Percentiles rank a stretch among this genome's conserved stretches.
These are phyloP conservation scores for Stropharia rugosoannulata DNA, from an alignment of 768 basidiomycete species.

Conservation along the genomic window DNA sequence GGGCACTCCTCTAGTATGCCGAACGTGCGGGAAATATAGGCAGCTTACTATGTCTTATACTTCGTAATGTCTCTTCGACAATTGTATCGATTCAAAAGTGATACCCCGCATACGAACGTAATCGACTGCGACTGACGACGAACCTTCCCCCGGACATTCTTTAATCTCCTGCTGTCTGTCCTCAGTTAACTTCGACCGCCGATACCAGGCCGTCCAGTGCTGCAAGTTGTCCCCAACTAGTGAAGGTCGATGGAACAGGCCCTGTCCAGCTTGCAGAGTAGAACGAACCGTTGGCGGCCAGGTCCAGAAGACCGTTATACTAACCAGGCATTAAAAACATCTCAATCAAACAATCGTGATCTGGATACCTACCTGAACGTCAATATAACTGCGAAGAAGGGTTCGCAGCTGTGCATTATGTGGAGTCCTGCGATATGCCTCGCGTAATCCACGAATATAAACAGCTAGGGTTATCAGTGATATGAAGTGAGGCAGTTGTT, in stretches of 20 bases:
- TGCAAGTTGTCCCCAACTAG: slow-evolving; percentile 50
- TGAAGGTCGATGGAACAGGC: slow-evolving; percentile 40
- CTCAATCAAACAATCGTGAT: not conserved
- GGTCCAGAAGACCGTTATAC: slow-evolving; percentile 51
- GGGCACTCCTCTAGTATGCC: not conserved
- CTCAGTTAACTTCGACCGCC: slow-evolving; percentile 35
- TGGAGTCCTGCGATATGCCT: slow-evolving; percentile 40
- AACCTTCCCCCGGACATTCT: not conserved
- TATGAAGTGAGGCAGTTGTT: not conserved
- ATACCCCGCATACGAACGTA: not conserved
- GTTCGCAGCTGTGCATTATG: slow-evolving; percentile 35
- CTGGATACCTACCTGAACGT: slow-evolving; percentile 42
- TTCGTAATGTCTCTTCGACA: too few species aligned
- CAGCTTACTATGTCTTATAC: too few species aligned
- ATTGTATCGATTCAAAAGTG: too few species aligned
- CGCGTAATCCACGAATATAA: slow-evolving; percentile 46
- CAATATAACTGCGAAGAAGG: slow-evolving; percentile 46
- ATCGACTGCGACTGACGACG: too few species aligned
- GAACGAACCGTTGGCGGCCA: slow-evolving; percentile 39
- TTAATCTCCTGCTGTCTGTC: not conserved
- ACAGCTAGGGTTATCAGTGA: slow-evolving; percentile 21
- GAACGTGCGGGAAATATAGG: not conserved
- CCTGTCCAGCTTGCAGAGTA: slow-evolving; percentile 50
- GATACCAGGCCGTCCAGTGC: slow-evolving; percentile 42
- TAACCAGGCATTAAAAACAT: slow-evolving; percentile 12